Evolutionary conservation across 129 eudicot genomes (phyloP).

Genomic region (Artemisia annua): DNA sequence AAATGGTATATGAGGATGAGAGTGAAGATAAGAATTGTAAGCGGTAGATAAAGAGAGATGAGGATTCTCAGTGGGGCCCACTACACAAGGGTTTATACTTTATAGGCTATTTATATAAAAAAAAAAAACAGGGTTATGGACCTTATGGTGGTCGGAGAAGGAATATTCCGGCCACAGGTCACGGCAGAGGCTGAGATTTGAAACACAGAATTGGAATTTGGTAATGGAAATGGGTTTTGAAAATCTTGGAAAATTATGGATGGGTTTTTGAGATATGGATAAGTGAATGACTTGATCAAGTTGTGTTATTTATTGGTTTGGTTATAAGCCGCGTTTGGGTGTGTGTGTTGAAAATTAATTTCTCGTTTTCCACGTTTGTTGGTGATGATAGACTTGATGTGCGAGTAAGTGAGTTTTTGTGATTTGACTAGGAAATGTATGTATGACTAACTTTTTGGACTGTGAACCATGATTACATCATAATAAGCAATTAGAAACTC

Average conservation of each 20-base stretch:
- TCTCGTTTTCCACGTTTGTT: too few species aligned
- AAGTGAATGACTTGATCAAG: too few species aligned
- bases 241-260: too few species aligned
- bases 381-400: too few species aligned
- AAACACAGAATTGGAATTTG: background rate
- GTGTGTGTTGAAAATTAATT: too few species aligned
- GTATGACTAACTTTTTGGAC: too few species aligned
- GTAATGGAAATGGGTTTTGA: background rate
- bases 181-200: slow-evolving; percentile 1
- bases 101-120: background rate
- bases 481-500: too few species aligned
- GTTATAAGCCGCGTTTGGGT: slow-evolving; percentile 32
- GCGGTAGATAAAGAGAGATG: slow-evolving; percentile 32
- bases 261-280: too few species aligned
- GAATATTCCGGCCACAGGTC: slow-evolving; percentile 3
- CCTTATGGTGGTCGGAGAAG: slow-evolving; percentile 19
- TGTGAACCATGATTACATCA: too few species aligned
- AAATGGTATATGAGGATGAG: slow-evolving; percentile 31
- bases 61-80: slow-evolving; percentile 32
- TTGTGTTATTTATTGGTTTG: background rate
- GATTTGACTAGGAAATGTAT: too few species aligned
- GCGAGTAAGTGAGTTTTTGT: too few species aligned
- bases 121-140: background rate
- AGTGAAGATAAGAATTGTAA: slow-evolving; percentile 31
- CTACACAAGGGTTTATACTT: background rate